These are phyloP conservation scores for Bipolaris bicolor DNA, from an alignment of 2,329 filamentous ascomycete species.

Conservation along the genomic window DNA sequence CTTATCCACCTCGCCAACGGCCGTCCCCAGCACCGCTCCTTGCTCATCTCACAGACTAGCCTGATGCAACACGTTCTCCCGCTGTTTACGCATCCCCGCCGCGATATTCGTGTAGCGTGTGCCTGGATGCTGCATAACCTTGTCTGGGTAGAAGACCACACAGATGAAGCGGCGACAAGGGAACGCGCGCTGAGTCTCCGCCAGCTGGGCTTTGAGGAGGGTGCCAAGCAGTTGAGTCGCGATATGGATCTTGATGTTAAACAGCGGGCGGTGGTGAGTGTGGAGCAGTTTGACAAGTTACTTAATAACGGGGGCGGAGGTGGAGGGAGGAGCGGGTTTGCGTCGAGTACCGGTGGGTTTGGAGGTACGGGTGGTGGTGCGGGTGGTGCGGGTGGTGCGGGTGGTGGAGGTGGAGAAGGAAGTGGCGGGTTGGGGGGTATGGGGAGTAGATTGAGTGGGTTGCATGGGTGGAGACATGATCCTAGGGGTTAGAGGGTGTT, in stretches of 20 bases:
- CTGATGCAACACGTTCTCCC: slow-evolving; percentile 74
- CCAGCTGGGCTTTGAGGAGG: slow-evolving; percentile 72
- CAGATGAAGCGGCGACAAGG: slow-evolving; percentile 68
- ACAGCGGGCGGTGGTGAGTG: slow-evolving; percentile 80
- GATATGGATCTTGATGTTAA: slow-evolving; percentile 81
- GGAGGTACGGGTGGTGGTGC: slow-evolving; percentile 18
- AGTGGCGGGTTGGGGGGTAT: slow-evolving; percentile 13
- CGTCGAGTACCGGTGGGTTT: slow-evolving; percentile 10
- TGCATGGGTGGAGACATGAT: slow-evolving; percentile 29
- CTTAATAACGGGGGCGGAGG: slow-evolving; percentile 12
- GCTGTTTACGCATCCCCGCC: slow-evolving; percentile 74
- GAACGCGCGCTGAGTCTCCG: slow-evolving; percentile 72
- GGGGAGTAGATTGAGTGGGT: slow-evolving; percentile 15
- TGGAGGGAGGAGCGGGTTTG: slow-evolving; percentile 13
- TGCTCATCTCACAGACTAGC: slow-evolving; percentile 70
- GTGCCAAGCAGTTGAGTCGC: slow-evolving; percentile 65
- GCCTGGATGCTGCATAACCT: slow-evolving; percentile 88
- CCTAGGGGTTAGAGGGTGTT: slow-evolving; percentile 9
- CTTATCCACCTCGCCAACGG: slow-evolving; percentile 89
- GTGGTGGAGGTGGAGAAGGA: slow-evolving; percentile 3
- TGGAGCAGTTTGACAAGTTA: slow-evolving; percentile 61
- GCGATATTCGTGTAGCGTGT: slow-evolving; percentile 76
- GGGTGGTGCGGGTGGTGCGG: too few relatives aligned
- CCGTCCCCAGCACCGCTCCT: slow-evolving; percentile 74
- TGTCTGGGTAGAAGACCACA: slow-evolving; percentile 77